These are phyloP conservation scores for Grifola frondosa DNA, from an alignment of 1,284 basidiomycete genomes.

Conservation along the genomic window DNA sequence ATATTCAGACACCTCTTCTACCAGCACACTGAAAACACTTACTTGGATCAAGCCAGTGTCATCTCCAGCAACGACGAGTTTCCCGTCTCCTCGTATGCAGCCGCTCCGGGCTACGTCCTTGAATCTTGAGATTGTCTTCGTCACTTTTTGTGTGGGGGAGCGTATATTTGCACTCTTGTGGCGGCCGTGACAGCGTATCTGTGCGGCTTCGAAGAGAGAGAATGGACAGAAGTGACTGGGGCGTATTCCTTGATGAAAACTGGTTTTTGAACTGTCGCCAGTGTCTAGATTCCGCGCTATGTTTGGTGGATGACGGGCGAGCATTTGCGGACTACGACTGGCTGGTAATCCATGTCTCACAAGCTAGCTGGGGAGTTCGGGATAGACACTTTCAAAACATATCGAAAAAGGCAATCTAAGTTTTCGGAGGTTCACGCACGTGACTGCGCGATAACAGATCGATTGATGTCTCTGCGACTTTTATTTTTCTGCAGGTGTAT, in stretches of 20 bases:
- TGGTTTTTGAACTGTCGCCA: slow-evolving; percentile 84
- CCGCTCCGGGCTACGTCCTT: slow-evolving; percentile 93
- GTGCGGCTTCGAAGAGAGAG: slow-evolving; percentile 83
- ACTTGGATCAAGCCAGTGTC: slow-evolving; percentile 94
- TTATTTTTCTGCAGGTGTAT: slow-evolving; percentile 25
- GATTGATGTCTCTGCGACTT: slow-evolving; percentile 24
- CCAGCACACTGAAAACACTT: slow-evolving; percentile 14
- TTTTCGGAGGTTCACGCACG: slow-evolving; percentile 21
- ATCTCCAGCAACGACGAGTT: slow-evolving; percentile 92
- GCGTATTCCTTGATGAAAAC: slow-evolving; percentile 95
- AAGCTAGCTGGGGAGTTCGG: not conserved
- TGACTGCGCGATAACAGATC: slow-evolving; percentile 32
- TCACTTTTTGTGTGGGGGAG: slow-evolving; percentile 92
- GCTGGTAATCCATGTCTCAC: slow-evolving; percentile 70
- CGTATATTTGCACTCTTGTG: slow-evolving; percentile 93
- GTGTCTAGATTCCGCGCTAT: slow-evolving; percentile 70
- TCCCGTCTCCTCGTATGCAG: slow-evolving; percentile 88
- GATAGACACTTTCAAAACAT: slow-evolving; percentile 13
- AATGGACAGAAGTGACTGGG: slow-evolving; percentile 89
- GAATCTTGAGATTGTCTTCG: slow-evolving; percentile 95
- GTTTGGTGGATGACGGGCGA: slow-evolving; percentile 56
- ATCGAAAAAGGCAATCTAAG: slow-evolving; percentile 23
- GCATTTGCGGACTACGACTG: slow-evolving; percentile 66
- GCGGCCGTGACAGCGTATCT: slow-evolving; percentile 95
- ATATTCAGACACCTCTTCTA: not conserved